These are phyloP conservation scores for Phyllachora maydis DNA, from an alignment of 2,329 filamentous ascomycete genomes.

Conservation along the genomic window DNA sequence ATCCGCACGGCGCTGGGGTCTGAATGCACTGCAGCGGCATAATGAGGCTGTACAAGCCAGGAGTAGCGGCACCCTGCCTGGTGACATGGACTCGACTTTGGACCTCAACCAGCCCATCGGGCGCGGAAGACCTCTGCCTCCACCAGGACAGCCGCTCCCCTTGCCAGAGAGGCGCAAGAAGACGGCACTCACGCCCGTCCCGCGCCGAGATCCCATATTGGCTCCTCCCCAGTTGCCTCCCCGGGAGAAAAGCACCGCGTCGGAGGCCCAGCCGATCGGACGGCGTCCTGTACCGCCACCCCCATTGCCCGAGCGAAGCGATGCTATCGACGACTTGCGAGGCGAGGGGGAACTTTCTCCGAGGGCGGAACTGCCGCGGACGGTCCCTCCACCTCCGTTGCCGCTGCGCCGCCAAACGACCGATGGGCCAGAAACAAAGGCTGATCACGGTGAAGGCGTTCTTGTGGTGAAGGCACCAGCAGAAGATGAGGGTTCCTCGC, in stretches of 20 bases:
- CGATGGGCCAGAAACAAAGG: not conserved
- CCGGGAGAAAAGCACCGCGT: not conserved
- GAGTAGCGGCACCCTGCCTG: constrained; percentile 6
- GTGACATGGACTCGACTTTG: constrained; percentile 10
- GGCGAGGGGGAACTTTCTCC: constrained; percentile 1
- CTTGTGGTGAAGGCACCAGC: not conserved
- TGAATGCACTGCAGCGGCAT: constrained; percentile 31
- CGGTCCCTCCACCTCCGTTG: constrained; percentile 1
- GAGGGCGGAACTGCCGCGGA: no score
- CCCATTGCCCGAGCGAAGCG: constrained; percentile 1
- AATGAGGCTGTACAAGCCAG: constrained; percentile 15
- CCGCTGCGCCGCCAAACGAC: not conserved
- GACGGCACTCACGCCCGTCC: constrained; percentile 32
- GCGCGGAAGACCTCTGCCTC: constrained; percentile 61
- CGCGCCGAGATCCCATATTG: constrained; percentile 46
- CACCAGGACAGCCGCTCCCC: constrained; percentile 61
- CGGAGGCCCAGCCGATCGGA: not conserved
- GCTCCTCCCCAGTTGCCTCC: constrained; percentile 14
- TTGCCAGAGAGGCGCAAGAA: constrained; percentile 40
- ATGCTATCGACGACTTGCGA: not conserved
- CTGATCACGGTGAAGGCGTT: not conserved
- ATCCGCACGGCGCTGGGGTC: constrained; percentile 36
- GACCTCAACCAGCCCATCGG: constrained; percentile 53
- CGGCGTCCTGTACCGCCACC: constrained; percentile 1
- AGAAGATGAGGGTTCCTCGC: not conserved